These are phyloP conservation scores for Dichotomocladium elegans DNA, from an alignment of 371 early-diverging fungal species.

Conservation along the genomic window DNA sequence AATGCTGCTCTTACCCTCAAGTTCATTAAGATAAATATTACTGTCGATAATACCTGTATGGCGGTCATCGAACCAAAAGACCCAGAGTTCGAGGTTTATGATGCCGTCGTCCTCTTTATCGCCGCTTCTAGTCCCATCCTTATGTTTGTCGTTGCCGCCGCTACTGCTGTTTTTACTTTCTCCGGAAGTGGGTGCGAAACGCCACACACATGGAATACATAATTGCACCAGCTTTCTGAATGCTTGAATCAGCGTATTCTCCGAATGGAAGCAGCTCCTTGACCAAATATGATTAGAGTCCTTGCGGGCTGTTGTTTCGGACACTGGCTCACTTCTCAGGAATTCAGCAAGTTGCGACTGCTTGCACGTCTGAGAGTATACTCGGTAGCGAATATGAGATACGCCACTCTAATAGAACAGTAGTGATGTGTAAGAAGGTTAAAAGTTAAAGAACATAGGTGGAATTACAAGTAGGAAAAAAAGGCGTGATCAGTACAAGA, in stretches of 20 bases:
- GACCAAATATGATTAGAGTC: not conserved
- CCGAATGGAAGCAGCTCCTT: not conserved
- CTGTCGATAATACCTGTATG: slow-evolving; percentile 43
- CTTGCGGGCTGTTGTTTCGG: not conserved
- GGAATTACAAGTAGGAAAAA: no score
- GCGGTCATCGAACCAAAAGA: slow-evolving; percentile 49
- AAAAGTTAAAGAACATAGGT: not conserved
- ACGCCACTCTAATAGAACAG: slow-evolving; percentile 39
- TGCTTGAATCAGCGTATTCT: slow-evolving; percentile 23
- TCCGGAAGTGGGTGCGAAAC: slow-evolving; percentile 1
- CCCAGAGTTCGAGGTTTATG: slow-evolving; percentile 38
- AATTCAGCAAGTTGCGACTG: slow-evolving; percentile 18
- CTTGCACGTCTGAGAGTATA: slow-evolving; percentile 31
- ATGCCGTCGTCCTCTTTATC: slow-evolving; percentile 12
- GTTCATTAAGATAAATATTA: slow-evolving; percentile 20
- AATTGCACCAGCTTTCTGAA: slow-evolving; percentile 23
- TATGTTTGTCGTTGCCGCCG: not conserved
- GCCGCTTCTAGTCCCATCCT: not conserved
- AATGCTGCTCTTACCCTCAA: slow-evolving; percentile 30
- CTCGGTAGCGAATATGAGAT: slow-evolving; percentile 47
- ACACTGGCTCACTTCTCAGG: slow-evolving; percentile 16
- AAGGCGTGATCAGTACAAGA: no score
- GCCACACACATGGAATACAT: slow-evolving; percentile 37
- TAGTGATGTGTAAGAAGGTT: not conserved
- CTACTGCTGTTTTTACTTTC: no score